A percentile compares a stretch with the other conserved stretches of the same genome.
Evolutionary conservation across 495 filamentous ascomycete genomes (phyloP).

Genomic region (Corynascus novoguineensis): DNA sequence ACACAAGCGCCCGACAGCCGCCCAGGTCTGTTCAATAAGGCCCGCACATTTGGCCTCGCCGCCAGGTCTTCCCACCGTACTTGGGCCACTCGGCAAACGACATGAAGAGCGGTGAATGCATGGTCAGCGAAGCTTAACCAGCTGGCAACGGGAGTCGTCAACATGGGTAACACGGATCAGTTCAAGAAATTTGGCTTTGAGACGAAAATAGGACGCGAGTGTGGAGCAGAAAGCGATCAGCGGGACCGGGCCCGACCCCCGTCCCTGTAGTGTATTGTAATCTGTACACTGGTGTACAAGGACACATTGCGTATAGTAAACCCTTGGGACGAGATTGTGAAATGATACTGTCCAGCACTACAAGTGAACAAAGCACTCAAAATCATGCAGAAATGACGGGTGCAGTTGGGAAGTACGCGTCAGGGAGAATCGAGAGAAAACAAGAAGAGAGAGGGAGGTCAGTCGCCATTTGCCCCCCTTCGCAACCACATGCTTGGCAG

Average conservation of each 20-base stretch:
- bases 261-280: background rate
- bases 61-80: background rate
- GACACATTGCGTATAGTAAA: too few species aligned
- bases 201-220: background rate
- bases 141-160: background rate
- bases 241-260: background rate
- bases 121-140: background rate
- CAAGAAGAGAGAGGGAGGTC: too few species aligned
- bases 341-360: too few species aligned
- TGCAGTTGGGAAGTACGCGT: too few species aligned
- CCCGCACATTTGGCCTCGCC: conserved; percentile 4
- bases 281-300: too few species aligned
- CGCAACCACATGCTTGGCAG: too few species aligned
- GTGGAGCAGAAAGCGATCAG: background rate
- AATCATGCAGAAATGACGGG: too few species aligned
- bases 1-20: background rate
- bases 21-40: background rate
- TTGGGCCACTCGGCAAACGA: background rate
- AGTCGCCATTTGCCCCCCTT: too few species aligned
- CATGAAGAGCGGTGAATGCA: background rate
- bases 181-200: background rate
- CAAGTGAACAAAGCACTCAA: too few species aligned
- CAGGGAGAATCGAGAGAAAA: too few species aligned
- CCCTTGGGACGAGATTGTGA: too few species aligned
- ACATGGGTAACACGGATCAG: background rate